Conservation (phyloP, 805 yeast species). For the Teunomyces cretensis region DNA sequence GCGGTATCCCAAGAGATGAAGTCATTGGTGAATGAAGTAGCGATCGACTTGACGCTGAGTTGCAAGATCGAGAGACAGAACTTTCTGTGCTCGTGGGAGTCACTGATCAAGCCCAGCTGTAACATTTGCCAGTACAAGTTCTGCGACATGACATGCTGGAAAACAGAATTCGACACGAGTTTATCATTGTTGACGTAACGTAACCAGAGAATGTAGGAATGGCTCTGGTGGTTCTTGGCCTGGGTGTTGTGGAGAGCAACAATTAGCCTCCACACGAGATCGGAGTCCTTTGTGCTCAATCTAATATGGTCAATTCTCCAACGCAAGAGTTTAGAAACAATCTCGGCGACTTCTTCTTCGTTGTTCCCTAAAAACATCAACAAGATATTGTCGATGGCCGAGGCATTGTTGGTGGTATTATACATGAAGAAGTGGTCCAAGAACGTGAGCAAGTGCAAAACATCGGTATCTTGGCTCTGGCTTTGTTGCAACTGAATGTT, state of each 20-base stretch:
- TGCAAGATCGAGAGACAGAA: constrained; percentile 65
- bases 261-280: constrained; percentile 48
- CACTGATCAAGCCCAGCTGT: constrained; percentile 55
- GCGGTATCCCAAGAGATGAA: constrained; percentile 46
- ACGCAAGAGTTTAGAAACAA: constrained; percentile 43
- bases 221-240: constrained; percentile 26
- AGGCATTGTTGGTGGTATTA: constrained; percentile 1
- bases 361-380: constrained; percentile 35
- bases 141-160: constrained; percentile 26
- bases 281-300: constrained; percentile 11
- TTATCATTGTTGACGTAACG: constrained; percentile 42
- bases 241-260: constrained; percentile 32
- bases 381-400: constrained; percentile 20
- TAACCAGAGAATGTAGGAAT: constrained; percentile 56
- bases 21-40: constrained; percentile 28
- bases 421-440: constrained; percentile 36
- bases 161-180: constrained; percentile 13
- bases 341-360: constrained; percentile 36
- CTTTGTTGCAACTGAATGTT: not conserved
- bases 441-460: constrained; percentile 27
- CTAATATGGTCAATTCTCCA: constrained; percentile 51
- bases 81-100: constrained; percentile 67
- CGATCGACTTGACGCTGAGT: constrained; percentile 51
- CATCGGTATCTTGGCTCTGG: constrained; percentile 1
- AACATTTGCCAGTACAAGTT: constrained; percentile 51